Base-by-base conservation (phyloP, 768 basidiomycete genomes). In the Termitomyces sp. region DNA sequence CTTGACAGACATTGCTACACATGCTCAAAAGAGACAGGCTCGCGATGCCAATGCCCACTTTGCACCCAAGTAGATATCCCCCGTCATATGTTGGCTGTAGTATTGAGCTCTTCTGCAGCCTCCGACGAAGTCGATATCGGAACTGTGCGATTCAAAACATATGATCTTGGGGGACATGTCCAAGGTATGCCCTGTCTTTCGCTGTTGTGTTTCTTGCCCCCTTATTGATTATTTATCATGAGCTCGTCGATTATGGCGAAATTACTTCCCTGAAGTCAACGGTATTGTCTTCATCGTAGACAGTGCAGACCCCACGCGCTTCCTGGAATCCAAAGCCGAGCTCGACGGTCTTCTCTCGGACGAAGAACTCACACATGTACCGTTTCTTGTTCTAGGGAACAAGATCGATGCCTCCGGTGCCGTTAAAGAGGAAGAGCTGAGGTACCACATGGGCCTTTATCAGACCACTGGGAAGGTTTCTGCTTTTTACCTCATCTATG, bases 11-110 rank as follows among this genome's bases (percentile, higher is more conserved):
- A 38, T 83, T 98, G 45, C 76, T 98, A 69, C 96, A 99, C 79
- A 98, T 98, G 96, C 83, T 99, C 68, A 99, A 99, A 85, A 98
- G 98, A 69, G 96, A 98, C 80, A 85, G 96, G 69, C 82, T 98
- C 63, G 97, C 97, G 37, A 96, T 94, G 31, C 82, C 98, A 64
- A 96, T 98, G 79, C 97, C 97, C 25, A 98, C 96, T 36, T 88
- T 97, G 59, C 96, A 98, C 75, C 97, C 97, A 5, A 98, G 96
- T 96, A 73, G 67, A 86, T 11, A 31, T 32, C n/a, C 17, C 76
- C 52, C 25, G 46, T 63, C 36, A 42, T 49, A 51, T 29, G 45
- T 57, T 29, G 51, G 56, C 17, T 29, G 12, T 2, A n/a, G 37
- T 38, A 25, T 25, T 14, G 11, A 38, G 1, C 63, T 17, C 58